These are phyloP conservation scores for Gilbertella persicaria DNA, from an alignment of 371 early-diverging fungal species.

Conservation along the genomic window DNA sequence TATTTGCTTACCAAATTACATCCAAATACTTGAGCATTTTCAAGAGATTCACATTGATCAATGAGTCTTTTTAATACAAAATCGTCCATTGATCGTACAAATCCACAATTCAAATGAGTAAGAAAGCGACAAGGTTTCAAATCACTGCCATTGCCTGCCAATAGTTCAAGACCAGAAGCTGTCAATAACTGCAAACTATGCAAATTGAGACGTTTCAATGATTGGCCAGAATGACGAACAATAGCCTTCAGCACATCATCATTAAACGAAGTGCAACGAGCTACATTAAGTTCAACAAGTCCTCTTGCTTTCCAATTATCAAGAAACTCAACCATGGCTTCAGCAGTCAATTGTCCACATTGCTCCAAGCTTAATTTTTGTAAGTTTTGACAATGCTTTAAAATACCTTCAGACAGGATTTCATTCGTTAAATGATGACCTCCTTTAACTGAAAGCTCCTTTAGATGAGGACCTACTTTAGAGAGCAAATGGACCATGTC, in stretches of 20 bases:
- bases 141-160: constrained; percentile 33
- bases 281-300: constrained; percentile 53
- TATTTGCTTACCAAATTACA: constrained; percentile 49
- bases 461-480: constrained; percentile 32
- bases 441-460: constrained; percentile 57
- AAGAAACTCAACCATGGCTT: constrained; percentile 61
- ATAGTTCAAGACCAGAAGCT: constrained; percentile 46
- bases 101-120: constrained; percentile 65
- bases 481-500: constrained; percentile 13
- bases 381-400: constrained; percentile 53
- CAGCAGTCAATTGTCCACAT: constrained; percentile 61
- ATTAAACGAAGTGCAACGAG: constrained; percentile 54
- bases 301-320: constrained; percentile 48
- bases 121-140: constrained; percentile 40
- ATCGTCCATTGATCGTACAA: constrained; percentile 76
- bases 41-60: constrained; percentile 43
- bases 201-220: constrained; percentile 58
- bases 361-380: constrained; percentile 54
- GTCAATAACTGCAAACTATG: constrained; percentile 79
- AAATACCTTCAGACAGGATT: constrained; percentile 58
- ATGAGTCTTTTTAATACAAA: constrained; percentile 60
- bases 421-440: constrained; percentile 53
- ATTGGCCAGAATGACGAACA: constrained; percentile 58
- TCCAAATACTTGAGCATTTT: constrained; percentile 69
- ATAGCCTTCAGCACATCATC: constrained; percentile 64